phyloP scores from a whole-genome alignment of 352 stramenopile species.

The Aphanomyces stellatus region DNA sequence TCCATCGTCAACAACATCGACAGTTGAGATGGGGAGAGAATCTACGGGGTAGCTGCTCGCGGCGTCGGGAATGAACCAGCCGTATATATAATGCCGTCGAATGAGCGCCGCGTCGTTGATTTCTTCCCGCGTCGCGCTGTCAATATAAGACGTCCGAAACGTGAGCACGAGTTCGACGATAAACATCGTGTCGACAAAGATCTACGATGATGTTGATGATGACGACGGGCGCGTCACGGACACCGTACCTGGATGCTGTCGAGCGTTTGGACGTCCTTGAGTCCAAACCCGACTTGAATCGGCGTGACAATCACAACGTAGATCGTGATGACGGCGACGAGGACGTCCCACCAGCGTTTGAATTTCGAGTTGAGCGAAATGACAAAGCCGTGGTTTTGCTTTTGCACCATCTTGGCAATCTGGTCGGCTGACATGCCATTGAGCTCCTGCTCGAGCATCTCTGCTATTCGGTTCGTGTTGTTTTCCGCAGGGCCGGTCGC shows the following conservation, averaged over 20 bases:
- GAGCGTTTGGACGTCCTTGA: slow-evolving; percentile 25
- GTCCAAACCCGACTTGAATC: slow-evolving; percentile 45
- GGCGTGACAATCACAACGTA: slow-evolving; percentile 49
- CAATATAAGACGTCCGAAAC: slow-evolving; percentile 58
- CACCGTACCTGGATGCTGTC: slow-evolving; percentile 31
- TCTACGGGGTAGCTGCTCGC: slow-evolving; percentile 45
- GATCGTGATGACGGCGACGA: slow-evolving; percentile 38
- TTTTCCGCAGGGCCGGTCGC: too few relatives aligned
- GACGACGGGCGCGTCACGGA: background rate
- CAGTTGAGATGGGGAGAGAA: background rate
- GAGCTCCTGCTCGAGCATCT: slow-evolving; percentile 17
- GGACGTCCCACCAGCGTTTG: slow-evolving; percentile 50
- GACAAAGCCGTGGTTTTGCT: slow-evolving; percentile 39
- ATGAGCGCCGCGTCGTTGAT: slow-evolving; percentile 50
- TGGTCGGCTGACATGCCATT: slow-evolving; percentile 28
- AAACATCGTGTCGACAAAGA: slow-evolving; percentile 44
- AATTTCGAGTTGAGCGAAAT: slow-evolving; percentile 56
- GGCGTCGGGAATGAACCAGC: slow-evolving; percentile 44
- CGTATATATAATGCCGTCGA: slow-evolving; percentile 42
- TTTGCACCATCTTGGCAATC: slow-evolving; percentile 41
- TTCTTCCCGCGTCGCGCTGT: slow-evolving; percentile 49
- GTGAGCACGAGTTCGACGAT: slow-evolving; percentile 47
- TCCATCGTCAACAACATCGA: background rate
- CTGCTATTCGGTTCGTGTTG: slow-evolving; percentile 13
- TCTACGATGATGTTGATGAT: background rate